phyloP scores from a whole-genome alignment of 2,329 filamentous ascomycete genomes.

The Dactylonectria macrodidyma region DNA sequence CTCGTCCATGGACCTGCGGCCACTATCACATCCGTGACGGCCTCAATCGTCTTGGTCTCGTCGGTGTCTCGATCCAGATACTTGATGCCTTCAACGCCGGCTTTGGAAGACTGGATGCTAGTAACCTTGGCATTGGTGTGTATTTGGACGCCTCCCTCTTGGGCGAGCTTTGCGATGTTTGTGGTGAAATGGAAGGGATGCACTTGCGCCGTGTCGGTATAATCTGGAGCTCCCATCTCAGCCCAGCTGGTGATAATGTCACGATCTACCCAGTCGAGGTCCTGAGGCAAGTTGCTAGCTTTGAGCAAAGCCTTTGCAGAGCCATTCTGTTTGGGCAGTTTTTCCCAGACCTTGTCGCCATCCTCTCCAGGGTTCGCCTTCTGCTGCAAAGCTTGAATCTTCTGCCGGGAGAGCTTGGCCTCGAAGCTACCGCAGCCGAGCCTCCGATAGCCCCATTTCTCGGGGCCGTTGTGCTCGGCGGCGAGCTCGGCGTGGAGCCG shows the following conservation, averaged over 20 bases:
- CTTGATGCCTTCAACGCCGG: constrained; percentile 73
- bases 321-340: constrained; percentile 72
- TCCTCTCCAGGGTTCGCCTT: constrained; percentile 32
- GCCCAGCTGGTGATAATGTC: constrained; percentile 79
- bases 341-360: constrained; percentile 69
- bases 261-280: constrained; percentile 87
- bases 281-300: constrained; percentile 76
- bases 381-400: constrained; percentile 50
- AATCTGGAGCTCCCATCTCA: constrained; percentile 80
- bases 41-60: constrained; percentile 54
- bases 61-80: constrained; percentile 66
- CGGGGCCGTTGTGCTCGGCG: constrained; percentile 83
- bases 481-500: constrained; percentile 86
- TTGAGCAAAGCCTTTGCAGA: constrained; percentile 64
- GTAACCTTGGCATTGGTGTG: constrained; percentile 77
- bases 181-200: constrained; percentile 94
- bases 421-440: constrained; percentile 79
- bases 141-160: constrained; percentile 78
- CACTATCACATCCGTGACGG: constrained; percentile 69
- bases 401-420: constrained; percentile 55
- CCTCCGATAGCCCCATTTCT: constrained; percentile 88
- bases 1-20: constrained; percentile 76
- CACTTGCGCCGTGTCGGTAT: constrained; percentile 89
- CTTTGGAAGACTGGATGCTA: constrained; percentile 70
- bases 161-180: constrained; percentile 82